Conservation (phyloP, 2,329 filamentous ascomycete species). For the Cercospora zeina region DNA sequence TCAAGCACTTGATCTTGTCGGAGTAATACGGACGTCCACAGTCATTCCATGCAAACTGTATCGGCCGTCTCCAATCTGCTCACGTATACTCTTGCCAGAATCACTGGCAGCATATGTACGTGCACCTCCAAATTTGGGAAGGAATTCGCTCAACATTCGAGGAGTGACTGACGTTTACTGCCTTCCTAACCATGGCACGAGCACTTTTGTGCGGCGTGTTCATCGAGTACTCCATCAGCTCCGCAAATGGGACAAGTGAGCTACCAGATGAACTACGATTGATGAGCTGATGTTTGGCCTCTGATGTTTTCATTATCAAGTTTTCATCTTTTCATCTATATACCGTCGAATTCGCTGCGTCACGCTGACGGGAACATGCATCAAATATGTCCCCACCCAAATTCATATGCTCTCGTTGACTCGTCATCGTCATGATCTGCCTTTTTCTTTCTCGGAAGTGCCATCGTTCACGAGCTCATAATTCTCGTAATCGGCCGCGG, state of each 20-base stretch:
- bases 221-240: slow-evolving; percentile 44
- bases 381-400: background rate
- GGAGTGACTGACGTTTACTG: slow-evolving; percentile 33
- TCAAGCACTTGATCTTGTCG: background rate
- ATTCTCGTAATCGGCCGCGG: slow-evolving; percentile 19
- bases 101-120: slow-evolving; percentile 37
- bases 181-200: slow-evolving; percentile 29
- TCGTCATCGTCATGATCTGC: slow-evolving; percentile 1
- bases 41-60: slow-evolving; percentile 50
- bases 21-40: slow-evolving; percentile 24
- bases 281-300: slow-evolving; percentile 22
- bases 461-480: slow-evolving; percentile 17
- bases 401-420: background rate
- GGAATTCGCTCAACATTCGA: slow-evolving; percentile 12
- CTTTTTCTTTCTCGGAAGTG: background rate
- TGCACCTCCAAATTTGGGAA: slow-evolving; percentile 27
- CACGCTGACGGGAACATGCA: background rate
- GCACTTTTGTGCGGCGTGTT: slow-evolving; percentile 41
- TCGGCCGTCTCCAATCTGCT: slow-evolving; percentile 51
- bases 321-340: background rate
- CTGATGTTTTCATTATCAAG: slow-evolving; percentile 7
- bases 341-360: slow-evolving; percentile 5
- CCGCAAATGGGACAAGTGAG: slow-evolving; percentile 43
- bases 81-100: slow-evolving; percentile 47
- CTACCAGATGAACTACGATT: slow-evolving; percentile 40